These are phyloP conservation scores for Stygiomarasmius scandens DNA, from an alignment of 1,284 basidiomycete genomes.

Conservation along the genomic window DNA sequence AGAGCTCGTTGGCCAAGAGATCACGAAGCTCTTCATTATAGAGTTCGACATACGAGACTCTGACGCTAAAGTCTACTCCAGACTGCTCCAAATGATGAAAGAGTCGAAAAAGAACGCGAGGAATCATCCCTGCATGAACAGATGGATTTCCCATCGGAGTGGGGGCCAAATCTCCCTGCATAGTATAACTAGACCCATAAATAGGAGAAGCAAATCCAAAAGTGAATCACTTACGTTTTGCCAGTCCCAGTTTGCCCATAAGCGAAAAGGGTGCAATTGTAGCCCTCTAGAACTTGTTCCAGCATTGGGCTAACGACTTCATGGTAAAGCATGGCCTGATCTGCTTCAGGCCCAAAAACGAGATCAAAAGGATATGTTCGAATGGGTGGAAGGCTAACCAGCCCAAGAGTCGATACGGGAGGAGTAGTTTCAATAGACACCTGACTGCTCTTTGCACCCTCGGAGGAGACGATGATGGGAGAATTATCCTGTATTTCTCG, in stretches of 20 bases:
- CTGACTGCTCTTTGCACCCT: constrained; percentile 71
- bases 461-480: constrained; percentile 79
- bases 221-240: constrained; percentile 81
- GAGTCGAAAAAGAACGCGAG: constrained; percentile 91
- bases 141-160: constrained; percentile 89
- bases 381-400: constrained; percentile 68
- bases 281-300: constrained; percentile 91
- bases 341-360: constrained; percentile 96
- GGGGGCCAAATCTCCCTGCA: constrained; percentile 88
- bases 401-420: constrained; percentile 64
- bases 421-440: constrained; percentile 79
- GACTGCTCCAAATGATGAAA: constrained; percentile 87
- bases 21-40: constrained; percentile 99
- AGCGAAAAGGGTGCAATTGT: constrained; percentile 98
- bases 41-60: constrained; percentile 94
- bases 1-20: constrained; percentile 76
- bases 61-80: constrained; percentile 87
- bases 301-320: constrained; percentile 94
- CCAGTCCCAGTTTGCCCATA: constrained; percentile 99
- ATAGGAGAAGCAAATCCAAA: constrained; percentile 11
- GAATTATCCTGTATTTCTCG: constrained; percentile 82
- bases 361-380: constrained; percentile 90
- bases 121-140: constrained; percentile 93
- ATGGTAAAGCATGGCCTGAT: constrained; percentile 93
- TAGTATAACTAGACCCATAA: constrained; percentile 71